Conservation (phyloP, 306 rosid genomes). For the Vigna mungo region DNA sequence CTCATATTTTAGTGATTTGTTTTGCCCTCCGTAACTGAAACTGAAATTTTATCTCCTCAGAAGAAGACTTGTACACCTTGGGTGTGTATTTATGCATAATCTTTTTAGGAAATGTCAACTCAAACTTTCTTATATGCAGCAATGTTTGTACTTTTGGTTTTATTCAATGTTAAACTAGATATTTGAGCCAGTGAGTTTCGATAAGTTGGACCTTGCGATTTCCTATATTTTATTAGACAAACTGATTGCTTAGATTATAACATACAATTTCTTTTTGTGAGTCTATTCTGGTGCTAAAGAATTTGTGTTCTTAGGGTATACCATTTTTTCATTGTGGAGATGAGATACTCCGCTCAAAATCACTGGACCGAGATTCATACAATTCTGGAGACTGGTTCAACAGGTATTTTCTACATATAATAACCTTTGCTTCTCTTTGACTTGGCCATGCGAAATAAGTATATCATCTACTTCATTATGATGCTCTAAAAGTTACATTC, state of each 20-base stretch:
- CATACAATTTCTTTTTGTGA: constrained; percentile 8
- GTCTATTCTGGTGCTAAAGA: constrained; percentile 36
- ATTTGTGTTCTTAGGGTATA: constrained; percentile 67
- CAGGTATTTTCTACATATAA: constrained; percentile 54
- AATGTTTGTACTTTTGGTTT: neutral
- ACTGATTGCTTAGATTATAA: neutral
- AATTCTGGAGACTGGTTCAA: constrained; percentile 99
- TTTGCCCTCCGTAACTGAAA: neutral
- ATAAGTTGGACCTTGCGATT: constrained; percentile 17
- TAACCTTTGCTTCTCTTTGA: constrained; percentile 16
- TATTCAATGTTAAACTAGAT: neutral
- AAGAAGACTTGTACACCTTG: neutral
- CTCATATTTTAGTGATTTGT: neutral
- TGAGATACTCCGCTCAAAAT: constrained; percentile 92
- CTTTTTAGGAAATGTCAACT: neutral
- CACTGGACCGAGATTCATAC: constrained; percentile 96
- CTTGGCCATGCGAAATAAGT: constrained; percentile 33
- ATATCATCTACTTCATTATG: constrained; percentile 25
- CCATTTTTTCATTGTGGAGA: constrained; percentile 92
- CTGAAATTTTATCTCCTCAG: neutral
- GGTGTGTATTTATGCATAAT: neutral
- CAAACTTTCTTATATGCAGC: neutral
- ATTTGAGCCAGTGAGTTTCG: neutral
- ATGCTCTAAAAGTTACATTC: constrained; percentile 11
- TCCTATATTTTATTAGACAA: neutral